These are phyloP conservation scores for Penicillium sp. DNA, from an alignment of 2,329 filamentous ascomycete genomes.

Conservation along the genomic window DNA sequence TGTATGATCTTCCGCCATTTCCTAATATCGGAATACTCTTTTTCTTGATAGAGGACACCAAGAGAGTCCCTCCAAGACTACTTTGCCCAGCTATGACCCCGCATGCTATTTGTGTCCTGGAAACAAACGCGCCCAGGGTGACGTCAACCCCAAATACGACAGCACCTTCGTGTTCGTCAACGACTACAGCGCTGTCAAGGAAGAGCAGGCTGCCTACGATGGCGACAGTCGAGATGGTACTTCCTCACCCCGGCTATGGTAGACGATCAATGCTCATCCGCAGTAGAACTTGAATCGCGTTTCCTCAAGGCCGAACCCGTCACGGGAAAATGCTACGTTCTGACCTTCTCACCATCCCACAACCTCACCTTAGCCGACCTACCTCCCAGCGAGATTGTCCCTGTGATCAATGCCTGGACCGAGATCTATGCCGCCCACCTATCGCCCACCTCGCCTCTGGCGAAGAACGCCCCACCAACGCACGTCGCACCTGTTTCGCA, in stretches of 20 bases:
- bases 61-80: constrained; percentile 69
- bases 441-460: constrained; percentile 70
- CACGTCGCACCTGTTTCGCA: constrained; percentile 53
- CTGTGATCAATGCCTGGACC: constrained; percentile 88
- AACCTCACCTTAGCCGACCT: constrained; percentile 93
- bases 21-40: background rate
- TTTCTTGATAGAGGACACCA: constrained; percentile 68
- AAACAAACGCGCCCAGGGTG: constrained; percentile 85
- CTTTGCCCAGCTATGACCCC: constrained; percentile 80
- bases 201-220: constrained; percentile 81
- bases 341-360: constrained; percentile 91
- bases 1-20: background rate
- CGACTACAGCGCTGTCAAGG: constrained; percentile 96
- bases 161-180: constrained; percentile 95
- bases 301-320: constrained; percentile 84
- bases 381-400: constrained; percentile 72
- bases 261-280: constrained; percentile 2
- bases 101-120: constrained; percentile 95
- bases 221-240: constrained; percentile 55
- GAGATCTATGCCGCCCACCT: constrained; percentile 84
- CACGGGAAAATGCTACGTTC: constrained; percentile 94
- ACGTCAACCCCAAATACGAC: constrained; percentile 82
- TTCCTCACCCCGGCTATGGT: constrained; percentile 14
- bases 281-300: constrained; percentile 69
- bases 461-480: constrained; percentile 49